Evolutionary conservation across 2,329 filamentous ascomycete species (phyloP), one percentile per base, ranked within the genome.

Genomic region (Epichloe baconii): DNA sequence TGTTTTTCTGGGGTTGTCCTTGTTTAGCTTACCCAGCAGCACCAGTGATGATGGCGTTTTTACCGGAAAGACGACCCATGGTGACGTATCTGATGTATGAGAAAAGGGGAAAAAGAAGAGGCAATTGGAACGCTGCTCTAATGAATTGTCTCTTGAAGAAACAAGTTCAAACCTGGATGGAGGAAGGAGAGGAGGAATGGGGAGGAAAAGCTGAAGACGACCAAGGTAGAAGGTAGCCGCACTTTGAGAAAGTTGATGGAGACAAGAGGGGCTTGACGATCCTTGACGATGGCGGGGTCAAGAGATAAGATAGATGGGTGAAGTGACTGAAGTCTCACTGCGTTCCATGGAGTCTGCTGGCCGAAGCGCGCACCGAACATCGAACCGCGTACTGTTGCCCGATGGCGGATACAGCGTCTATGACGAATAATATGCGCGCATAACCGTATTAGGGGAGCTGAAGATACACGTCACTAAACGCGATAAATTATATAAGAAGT

Each of bases 41-140:
- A 63, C 88, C 88, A 50, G 88, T 95, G 69, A 95, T 78, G 65
- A 95, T 66, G 65, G 77, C 75, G 63, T 80, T 81, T 68, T 81
- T 81, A 66, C 77, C 78, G 40, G 72, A 69, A 23, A 81, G 70
- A 61, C 78, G 77, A 58, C 77, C 77, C 62, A 65, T 66, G 53
- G 26, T 43, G 41, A 43, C 8, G 40, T 5, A n/a, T 45, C 5
- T 23, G 23, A 31, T 26, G 31, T 11, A 37, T 12, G 42, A 3
- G 21, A 4, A 41, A 40, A 12, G 36, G n/a, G 8, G 17, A 44
- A 23, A 41, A 26, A 36, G 38, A 34, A 36, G 17, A 12, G 11
- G 8, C 12, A 14, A 15, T 4, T 19, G 8, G 23, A 11, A 12
- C 15, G 7, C 17, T 23, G 31, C 44, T 23, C 7, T 5, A 12